Evolutionary conservation across 208 protist genomes (phyloP).

Genomic region (Novymonas esmeraldas): DNA sequence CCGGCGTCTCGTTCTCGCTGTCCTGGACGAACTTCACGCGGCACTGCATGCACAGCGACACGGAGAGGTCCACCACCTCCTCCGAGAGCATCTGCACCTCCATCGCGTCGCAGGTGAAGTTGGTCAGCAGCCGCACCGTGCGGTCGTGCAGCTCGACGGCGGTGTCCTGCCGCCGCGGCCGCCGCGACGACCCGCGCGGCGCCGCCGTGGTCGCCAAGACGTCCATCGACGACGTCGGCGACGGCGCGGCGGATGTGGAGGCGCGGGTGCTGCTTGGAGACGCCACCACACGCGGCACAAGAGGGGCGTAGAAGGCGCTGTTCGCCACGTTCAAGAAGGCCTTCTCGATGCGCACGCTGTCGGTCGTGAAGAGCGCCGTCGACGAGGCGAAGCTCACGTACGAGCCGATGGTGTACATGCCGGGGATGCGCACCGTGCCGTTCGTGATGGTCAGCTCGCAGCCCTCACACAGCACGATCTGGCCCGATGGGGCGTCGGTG

Average conservation of each 20-base stretch:
- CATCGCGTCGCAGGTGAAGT: conserved; percentile 46
- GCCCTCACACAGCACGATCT: conserved; percentile 76
- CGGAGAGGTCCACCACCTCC: conserved; percentile 61
- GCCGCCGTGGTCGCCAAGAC: neutral
- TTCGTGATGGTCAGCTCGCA: conserved; percentile 88
- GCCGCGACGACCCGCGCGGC: neutral
- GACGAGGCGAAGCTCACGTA: conserved; percentile 81
- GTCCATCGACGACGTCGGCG: conserved; percentile 10
- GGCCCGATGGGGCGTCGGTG: conserved; percentile 47
- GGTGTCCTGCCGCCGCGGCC: neutral
- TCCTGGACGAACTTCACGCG: conserved; percentile 45
- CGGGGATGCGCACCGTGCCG: conserved; percentile 78
- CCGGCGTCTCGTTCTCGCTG: conserved; percentile 46
- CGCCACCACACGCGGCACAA: conserved; percentile 12
- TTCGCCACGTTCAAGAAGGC: conserved; percentile 44
- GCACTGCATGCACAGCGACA: conserved; percentile 52
- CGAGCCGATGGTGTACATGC: conserved; percentile 81
- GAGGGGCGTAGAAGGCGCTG: conserved; percentile 25
- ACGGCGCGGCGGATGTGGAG: conserved; percentile 5
- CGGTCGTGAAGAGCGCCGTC: conserved; percentile 58
- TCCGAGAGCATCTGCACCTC: conserved; percentile 65
- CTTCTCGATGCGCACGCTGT: conserved; percentile 70
- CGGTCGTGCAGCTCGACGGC: conserved; percentile 27
- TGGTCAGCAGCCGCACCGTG: conserved; percentile 36
- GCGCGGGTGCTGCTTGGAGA: neutral